Conservation (phyloP, 2,329 filamentous ascomycete species). For the Pseudocercospora musae region DNA sequence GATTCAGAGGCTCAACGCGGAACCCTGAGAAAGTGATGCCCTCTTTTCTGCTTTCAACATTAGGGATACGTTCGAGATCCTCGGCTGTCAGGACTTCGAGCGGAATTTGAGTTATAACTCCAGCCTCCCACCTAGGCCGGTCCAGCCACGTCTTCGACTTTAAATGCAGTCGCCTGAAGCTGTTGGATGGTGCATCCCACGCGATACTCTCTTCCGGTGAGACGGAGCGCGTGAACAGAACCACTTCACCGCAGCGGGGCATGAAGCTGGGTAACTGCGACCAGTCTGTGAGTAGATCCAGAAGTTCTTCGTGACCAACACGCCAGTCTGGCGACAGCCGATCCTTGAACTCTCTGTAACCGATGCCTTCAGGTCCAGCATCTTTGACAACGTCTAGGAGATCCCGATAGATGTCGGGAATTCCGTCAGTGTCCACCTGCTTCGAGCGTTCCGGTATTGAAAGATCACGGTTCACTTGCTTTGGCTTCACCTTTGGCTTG, state of each 20-base stretch:
- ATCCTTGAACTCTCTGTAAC: conserved; percentile 50
- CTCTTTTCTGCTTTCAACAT: conserved; percentile 40
- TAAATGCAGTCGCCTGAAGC: conserved; percentile 22
- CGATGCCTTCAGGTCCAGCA: conserved; percentile 26
- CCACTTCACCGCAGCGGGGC: conserved; percentile 56
- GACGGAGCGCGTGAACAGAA: conserved; percentile 49
- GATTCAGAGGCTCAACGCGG: conserved; percentile 55
- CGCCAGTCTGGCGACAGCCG: conserved; percentile 56
- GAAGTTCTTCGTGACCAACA: conserved; percentile 46
- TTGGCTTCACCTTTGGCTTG: conserved; percentile 2
- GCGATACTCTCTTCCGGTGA: conserved; percentile 29
- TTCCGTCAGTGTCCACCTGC: conserved; percentile 51
- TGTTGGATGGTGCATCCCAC: conserved; percentile 27
- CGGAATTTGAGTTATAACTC: conserved; percentile 53
- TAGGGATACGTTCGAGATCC: conserved; percentile 45
- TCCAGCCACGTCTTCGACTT: conserved; percentile 12
- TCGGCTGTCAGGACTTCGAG: conserved; percentile 41
- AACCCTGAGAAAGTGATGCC: conserved; percentile 50
- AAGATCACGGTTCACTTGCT: background rate
- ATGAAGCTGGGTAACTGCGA: conserved; percentile 48
- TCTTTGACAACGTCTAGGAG: conserved; percentile 49
- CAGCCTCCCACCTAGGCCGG: conserved; percentile 55
- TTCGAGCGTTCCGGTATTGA: conserved; percentile 15
- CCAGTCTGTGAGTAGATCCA: conserved; percentile 42
- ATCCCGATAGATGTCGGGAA: conserved; percentile 52